phyloP scores from a whole-genome alignment of 2,329 filamentous ascomycete species.

The Ceratocystis papillata region DNA sequence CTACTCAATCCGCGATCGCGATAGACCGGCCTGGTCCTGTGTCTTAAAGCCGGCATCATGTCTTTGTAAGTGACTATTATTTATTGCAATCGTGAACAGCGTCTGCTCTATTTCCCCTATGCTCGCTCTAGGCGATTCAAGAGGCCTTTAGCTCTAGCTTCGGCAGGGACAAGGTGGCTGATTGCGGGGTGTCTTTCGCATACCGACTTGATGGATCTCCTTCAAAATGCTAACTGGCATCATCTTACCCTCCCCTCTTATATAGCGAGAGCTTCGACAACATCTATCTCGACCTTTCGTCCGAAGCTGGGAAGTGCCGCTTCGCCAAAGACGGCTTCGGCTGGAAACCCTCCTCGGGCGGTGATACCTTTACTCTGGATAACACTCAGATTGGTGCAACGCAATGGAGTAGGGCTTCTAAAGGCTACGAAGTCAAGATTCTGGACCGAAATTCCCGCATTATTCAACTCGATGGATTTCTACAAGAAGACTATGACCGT shows the following conservation, averaged over 20 bases:
- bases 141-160: neutral
- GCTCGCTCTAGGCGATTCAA: neutral
- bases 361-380: slow-evolving; percentile 89
- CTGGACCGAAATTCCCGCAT: slow-evolving; percentile 72
- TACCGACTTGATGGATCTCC: neutral
- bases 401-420: slow-evolving; percentile 89
- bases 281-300: slow-evolving; percentile 92
- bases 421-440: slow-evolving; percentile 89
- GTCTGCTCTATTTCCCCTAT: neutral
- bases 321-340: slow-evolving; percentile 90
- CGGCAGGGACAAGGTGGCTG: neutral
- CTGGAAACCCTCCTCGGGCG: slow-evolving; percentile 81
- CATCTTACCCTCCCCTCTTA: neutral
- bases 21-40: slow-evolving; percentile 7
- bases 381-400: slow-evolving; percentile 72
- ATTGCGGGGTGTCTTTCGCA: neutral
- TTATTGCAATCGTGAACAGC: neutral
- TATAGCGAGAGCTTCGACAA: slow-evolving; percentile 84
- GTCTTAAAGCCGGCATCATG: slow-evolving; percentile 14
- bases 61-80: slow-evolving; percentile 19
- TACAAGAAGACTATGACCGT: slow-evolving; percentile 87
- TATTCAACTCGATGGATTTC: slow-evolving; percentile 89
- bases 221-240: slow-evolving; percentile 1
- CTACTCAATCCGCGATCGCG: slow-evolving; percentile 12
- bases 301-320: slow-evolving; percentile 82